Conservation (phyloP, 768 basidiomycete genomes). For the Dioszegia hungarica region DNA sequence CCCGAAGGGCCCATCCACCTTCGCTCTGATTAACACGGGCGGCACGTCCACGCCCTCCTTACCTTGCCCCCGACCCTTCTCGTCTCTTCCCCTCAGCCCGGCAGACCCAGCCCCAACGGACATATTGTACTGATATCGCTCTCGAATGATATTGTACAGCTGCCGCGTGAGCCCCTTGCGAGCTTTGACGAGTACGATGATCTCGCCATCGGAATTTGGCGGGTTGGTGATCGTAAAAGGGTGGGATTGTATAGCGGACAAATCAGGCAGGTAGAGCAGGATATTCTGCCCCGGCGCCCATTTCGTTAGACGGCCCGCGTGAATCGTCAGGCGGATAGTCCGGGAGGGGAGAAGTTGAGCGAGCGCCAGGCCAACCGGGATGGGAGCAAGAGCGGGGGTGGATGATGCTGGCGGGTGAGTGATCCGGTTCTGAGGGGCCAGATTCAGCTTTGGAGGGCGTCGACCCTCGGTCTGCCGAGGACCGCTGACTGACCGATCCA, state of each 20-base stretch:
- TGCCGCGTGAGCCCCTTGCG: constrained; percentile 65
- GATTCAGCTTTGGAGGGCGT: too few relatives aligned
- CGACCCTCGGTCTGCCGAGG: too few relatives aligned
- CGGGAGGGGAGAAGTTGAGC: constrained; percentile 66
- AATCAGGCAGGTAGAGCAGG: constrained; percentile 61
- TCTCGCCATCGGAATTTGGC: constrained; percentile 47
- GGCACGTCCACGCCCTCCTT: constrained; percentile 6
- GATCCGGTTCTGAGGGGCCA: too few relatives aligned
- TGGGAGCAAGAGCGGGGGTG: constrained; percentile 46
- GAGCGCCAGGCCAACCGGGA: constrained; percentile 66
- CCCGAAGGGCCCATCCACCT: constrained; percentile 67
- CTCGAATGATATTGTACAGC: constrained; percentile 59
- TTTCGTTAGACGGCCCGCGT: constrained; percentile 56
- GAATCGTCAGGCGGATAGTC: constrained; percentile 64
- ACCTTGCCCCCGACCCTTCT: background rate
- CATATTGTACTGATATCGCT: constrained; percentile 8
- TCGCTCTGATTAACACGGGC: constrained; percentile 55
- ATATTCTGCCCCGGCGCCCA: constrained; percentile 81
- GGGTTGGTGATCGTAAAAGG: constrained; percentile 66
- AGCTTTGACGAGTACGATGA: constrained; percentile 66
- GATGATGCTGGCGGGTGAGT: constrained; percentile 11
- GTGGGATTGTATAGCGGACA: constrained; percentile 62
- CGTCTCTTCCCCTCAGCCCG: too few relatives aligned
- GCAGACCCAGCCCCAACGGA: background rate
- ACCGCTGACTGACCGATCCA: too few relatives aligned